phyloP scores from a whole-genome alignment of 176 grass and related monocot species.

The Musa beccarii region DNA sequence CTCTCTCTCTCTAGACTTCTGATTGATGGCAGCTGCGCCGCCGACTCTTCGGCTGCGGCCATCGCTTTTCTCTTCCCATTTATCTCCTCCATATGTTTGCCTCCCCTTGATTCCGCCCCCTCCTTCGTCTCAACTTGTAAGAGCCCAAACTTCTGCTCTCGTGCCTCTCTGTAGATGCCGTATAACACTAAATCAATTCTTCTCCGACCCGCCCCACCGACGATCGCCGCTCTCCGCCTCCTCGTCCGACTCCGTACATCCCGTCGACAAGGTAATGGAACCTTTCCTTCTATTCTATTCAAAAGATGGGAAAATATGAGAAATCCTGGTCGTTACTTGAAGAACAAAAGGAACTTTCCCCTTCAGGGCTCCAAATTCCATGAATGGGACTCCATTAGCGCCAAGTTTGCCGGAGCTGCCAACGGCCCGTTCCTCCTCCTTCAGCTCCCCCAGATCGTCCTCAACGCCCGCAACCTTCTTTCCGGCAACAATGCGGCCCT shows the following conservation, averaged over 20 bases:
- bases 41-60: slow-evolving; percentile 23
- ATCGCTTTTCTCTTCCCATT: slow-evolving; percentile 3
- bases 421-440: slow-evolving; percentile 95
- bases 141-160: slow-evolving; percentile 13
- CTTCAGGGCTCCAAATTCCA: slow-evolving; percentile 37
- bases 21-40: slow-evolving; percentile 4
- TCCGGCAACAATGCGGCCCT: slow-evolving; percentile 80
- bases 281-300: background rate
- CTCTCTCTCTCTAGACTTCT: background rate
- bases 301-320: background rate
- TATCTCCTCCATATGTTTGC: background rate
- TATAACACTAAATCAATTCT: slow-evolving; percentile 6
- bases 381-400: slow-evolving; percentile 83
- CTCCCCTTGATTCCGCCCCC: background rate
- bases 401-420: slow-evolving; percentile 61
- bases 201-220: slow-evolving; percentile 23
- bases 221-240: slow-evolving; percentile 17
- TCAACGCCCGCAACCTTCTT: slow-evolving; percentile 88
- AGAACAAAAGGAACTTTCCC: background rate
- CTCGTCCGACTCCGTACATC: slow-evolving; percentile 17
- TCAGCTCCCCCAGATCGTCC: slow-evolving; percentile 91
- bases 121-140: background rate
- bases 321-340: background rate
- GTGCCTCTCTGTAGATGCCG: background rate
- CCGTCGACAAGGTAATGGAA: slow-evolving; percentile 22